Conservation (phyloP, 768 basidiomycete species). For the Suillus weaverae region DNA sequence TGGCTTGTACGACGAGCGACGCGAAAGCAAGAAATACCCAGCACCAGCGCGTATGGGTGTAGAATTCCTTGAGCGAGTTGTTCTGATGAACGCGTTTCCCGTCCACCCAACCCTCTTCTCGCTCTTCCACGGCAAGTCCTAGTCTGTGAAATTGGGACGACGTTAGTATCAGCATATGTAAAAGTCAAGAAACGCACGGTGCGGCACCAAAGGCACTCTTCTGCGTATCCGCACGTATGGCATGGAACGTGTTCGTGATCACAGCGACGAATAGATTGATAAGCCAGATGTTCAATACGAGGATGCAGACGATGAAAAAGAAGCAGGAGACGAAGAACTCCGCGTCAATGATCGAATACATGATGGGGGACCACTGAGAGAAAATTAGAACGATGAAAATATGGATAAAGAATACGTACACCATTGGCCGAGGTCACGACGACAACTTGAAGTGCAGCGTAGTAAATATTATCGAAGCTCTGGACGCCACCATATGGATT, state of each 20-base stretch:
- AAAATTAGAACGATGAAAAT: not conserved
- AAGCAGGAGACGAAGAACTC: constrained; percentile 88
- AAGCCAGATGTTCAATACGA: constrained; percentile 92
- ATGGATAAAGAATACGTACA: constrained; percentile 42
- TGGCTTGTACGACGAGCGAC: constrained; percentile 73
- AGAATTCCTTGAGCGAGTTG: constrained; percentile 55
- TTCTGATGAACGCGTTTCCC: constrained; percentile 41
- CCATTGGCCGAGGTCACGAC: constrained; percentile 80
- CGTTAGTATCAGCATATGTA: not conserved
- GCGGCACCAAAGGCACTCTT: constrained; percentile 90
- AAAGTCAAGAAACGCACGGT: constrained; percentile 20
- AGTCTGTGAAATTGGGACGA: constrained; percentile 29
- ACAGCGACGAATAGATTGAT: constrained; percentile 94
- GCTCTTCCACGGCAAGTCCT: constrained; percentile 47
- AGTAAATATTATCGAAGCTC: constrained; percentile 90
- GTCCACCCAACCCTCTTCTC: constrained; percentile 64
- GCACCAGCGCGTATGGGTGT: constrained; percentile 60
- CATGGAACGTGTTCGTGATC: constrained; percentile 91
- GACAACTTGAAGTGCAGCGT: constrained; percentile 77
- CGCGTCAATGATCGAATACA: constrained; percentile 88
- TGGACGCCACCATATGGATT: constrained; percentile 69
- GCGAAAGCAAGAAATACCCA: constrained; percentile 78
- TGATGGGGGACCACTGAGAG: constrained; percentile 69
- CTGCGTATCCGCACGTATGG: constrained; percentile 82
- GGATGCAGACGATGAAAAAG: constrained; percentile 81